A percentile compares a stretch with the other conserved stretches of the same genome.
Evolutionary conservation across 2,329 filamentous ascomycete species (phyloP).

Genomic region (Dendrostoma leiphaemia): DNA sequence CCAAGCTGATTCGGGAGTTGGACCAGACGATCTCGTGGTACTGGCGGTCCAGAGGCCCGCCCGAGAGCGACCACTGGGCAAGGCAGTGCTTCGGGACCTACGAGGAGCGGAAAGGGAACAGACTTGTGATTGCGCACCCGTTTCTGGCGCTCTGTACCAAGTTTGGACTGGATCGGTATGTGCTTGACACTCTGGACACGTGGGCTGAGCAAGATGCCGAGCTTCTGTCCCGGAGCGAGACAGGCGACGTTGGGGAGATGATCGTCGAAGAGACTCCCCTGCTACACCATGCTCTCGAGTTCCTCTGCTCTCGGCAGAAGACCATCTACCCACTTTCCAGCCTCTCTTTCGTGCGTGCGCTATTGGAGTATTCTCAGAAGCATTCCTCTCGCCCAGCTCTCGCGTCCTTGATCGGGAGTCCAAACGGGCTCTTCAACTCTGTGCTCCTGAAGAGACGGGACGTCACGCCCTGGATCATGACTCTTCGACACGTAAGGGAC

Average conservation of each 20-base stretch:
- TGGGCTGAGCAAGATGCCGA: background rate
- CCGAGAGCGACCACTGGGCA: conserved; percentile 33
- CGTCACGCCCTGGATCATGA: conserved; percentile 29
- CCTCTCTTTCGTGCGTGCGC: conserved; percentile 15
- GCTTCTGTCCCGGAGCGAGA: background rate
- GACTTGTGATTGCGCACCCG: conserved; percentile 18
- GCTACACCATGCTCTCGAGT: conserved; percentile 31
- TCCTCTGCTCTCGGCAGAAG: conserved; percentile 31
- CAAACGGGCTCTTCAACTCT: conserved; percentile 23
- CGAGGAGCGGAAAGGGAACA: conserved; percentile 3
- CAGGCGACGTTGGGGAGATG: no score
- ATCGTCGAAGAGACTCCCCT: conserved; percentile 26
- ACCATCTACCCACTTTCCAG: conserved; percentile 33
- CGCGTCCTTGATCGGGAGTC: conserved; percentile 2
- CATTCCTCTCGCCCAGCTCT: background rate
- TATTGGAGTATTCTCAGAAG: conserved; percentile 22
- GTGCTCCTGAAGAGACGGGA: conserved; percentile 7
- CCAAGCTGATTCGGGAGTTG: conserved; percentile 27
- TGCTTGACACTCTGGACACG: conserved; percentile 22
- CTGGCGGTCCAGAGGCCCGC: conserved; percentile 26
- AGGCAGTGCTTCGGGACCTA: conserved; percentile 26
- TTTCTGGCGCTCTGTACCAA: conserved; percentile 32
- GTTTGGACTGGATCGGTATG: conserved; percentile 31
- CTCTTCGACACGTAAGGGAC: conserved; percentile 30
- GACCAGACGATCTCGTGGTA: conserved; percentile 29